Base-by-base conservation (phyloP, 2,329 filamentous ascomycete genomes). In the Pseudogymnoascus sp. region DNA sequence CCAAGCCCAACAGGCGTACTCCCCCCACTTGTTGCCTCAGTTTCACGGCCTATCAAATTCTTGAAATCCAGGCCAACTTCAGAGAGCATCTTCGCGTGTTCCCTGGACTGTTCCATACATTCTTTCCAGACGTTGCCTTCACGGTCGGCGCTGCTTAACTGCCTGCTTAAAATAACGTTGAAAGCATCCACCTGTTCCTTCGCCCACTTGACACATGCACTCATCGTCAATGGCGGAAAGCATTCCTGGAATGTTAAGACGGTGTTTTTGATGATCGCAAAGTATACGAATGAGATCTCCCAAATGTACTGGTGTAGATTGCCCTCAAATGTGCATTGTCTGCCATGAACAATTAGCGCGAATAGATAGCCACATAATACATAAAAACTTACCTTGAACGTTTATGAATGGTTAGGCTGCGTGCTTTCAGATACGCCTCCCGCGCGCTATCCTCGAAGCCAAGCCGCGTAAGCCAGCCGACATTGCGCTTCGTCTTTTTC, bases 161-260 rank as follows among this genome's bases (percentile, higher is more conserved):
- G 95, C 64, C 93, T 82, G 37, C 83, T 85, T 38, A 99, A 80
- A 60, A 95, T 86, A 53, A 82, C 82, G 71, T 97, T 98, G 79
- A 98, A 98, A 1, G 87, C 87, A 70, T 97, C 93, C 1, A 98
- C 86, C 73, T 96, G 88, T 70, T 95, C 89, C 76, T 97, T 98
- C n/a, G 92, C 93, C 95, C 95, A 99, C 73, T 93, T 96, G 70
- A 99, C 93, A 70, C 92, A 96, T 0, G 93, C 92, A 71, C 91
- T 96, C 83, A 95, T 96, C 79, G 95, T 91, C 12, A 87, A 81
- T 26, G 90, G 83, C 10, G 92, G 88, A 73, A 98, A 98, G 74
- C 91, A 96, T 61, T 81, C 79, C 72, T 96, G 91, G 76, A 95
- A 97, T 71, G 90, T 93, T 71, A 85, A 84, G 65, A 98, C 89